These are phyloP conservation scores for Aspergillus nanangensis DNA, from an alignment of 495 filamentous ascomycete species.

Conservation along the genomic window DNA sequence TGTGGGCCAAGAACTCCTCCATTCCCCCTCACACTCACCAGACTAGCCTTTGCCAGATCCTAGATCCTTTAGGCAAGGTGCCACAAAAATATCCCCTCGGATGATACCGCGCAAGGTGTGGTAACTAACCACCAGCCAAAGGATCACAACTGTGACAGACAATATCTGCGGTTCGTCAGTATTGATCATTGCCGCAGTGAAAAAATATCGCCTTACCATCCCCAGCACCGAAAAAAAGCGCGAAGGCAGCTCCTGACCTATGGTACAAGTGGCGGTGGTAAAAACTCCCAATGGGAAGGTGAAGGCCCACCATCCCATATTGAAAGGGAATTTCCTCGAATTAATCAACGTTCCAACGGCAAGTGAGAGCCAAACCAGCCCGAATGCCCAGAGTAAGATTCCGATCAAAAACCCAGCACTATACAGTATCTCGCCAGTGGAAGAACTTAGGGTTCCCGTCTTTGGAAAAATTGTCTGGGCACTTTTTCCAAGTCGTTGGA, in stretches of 20 bases:
- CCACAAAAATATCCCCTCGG: slow-evolving; percentile 44
- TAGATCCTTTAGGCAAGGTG: slow-evolving; percentile 48
- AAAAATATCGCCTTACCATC: slow-evolving; percentile 21
- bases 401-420: slow-evolving; percentile 46
- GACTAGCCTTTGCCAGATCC: no score
- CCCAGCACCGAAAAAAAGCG: slow-evolving; percentile 50
- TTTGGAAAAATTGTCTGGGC: slow-evolving; percentile 45
- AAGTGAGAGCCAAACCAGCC: slow-evolving; percentile 58
- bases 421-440: slow-evolving; percentile 50
- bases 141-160: background rate
- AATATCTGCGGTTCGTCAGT: background rate
- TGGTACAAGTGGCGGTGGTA: slow-evolving; percentile 40
- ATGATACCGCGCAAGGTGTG: slow-evolving; percentile 37
- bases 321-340: slow-evolving; percentile 53
- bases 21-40: no score
- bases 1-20: no score
- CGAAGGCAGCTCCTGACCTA: slow-evolving; percentile 48
- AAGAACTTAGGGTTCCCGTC: slow-evolving; percentile 37
- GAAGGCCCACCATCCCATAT: slow-evolving; percentile 66
- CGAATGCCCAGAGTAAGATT: slow-evolving; percentile 60
- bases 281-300: slow-evolving; percentile 59
- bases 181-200: background rate
- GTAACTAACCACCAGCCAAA: background rate
- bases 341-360: slow-evolving; percentile 32
- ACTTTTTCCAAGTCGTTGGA: slow-evolving; percentile 52